Conservation (phyloP, 164 flowering plant species). For the Aristolochia fimbriata region DNA sequence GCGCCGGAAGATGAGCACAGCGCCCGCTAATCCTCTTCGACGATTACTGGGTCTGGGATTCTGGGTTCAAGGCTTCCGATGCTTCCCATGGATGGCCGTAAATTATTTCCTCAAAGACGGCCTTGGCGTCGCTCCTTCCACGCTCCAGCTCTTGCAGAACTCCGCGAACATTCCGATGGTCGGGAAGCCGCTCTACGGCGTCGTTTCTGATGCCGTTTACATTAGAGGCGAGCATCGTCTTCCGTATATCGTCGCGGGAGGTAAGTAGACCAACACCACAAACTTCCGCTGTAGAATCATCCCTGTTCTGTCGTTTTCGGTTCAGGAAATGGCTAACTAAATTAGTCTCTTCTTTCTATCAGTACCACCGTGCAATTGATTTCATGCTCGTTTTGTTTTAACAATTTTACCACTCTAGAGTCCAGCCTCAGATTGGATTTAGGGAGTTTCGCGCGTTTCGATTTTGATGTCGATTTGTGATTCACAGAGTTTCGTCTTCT, state of each 20-base stretch:
- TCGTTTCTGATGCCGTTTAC: slow-evolving; percentile 74
- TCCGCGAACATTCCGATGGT: slow-evolving; percentile 91
- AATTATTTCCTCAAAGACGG: slow-evolving; percentile 78
- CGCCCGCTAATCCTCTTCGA: neutral
- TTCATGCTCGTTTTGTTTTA: no score
- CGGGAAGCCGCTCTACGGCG: slow-evolving; percentile 81
- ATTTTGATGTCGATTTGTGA: no score
- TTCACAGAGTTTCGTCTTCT: no score
- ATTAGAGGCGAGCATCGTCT: slow-evolving; percentile 69
- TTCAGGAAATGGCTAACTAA: no score
- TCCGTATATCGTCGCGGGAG: slow-evolving; percentile 85
- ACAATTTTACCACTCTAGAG: no score
- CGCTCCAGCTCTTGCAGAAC: slow-evolving; percentile 51
- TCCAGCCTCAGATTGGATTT: no score
- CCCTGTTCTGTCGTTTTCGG: no score
- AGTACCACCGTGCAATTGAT: no score
- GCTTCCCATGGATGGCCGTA: slow-evolving; percentile 87
- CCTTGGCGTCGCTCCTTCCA: slow-evolving; percentile 54
- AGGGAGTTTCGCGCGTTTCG: no score
- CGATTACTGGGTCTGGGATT: slow-evolving; percentile 44
- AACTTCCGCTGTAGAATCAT: no score
- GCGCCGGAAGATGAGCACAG: no score
- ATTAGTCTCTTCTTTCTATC: no score
- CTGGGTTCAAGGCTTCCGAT: slow-evolving; percentile 51
- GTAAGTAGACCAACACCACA: slow-evolving; percentile 18